A percentile compares a stretch with the other conserved stretches of the same genome.
These are phyloP conservation scores for Hypoxylon sp. DNA, from an alignment of 2,329 filamentous ascomycete genomes.

Conservation along the genomic window DNA sequence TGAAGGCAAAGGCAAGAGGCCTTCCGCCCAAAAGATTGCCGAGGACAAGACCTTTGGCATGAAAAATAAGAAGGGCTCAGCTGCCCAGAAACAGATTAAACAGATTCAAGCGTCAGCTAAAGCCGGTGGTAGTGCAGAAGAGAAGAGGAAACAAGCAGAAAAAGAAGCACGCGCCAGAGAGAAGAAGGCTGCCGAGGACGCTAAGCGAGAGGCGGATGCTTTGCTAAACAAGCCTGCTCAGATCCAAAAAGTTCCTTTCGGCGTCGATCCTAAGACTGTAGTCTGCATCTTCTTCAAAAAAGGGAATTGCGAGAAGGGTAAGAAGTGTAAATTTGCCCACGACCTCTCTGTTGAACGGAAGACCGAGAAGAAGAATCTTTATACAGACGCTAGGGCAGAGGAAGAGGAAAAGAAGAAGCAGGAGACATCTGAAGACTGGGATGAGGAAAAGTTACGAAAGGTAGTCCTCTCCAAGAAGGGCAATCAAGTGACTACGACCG, in stretches of 20 bases:
- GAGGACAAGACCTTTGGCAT: slow-evolving; percentile 99
- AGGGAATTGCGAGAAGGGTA: slow-evolving; percentile 96
- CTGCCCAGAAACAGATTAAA: slow-evolving; percentile 90
- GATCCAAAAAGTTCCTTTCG: slow-evolving; percentile 97
- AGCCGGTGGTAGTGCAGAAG: slow-evolving; percentile 83
- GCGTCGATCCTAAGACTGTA: slow-evolving; percentile 97
- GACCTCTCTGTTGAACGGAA: slow-evolving; percentile 91
- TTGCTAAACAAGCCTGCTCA: slow-evolving; percentile 93
- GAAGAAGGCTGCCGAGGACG: slow-evolving; percentile 90
- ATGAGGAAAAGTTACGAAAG: slow-evolving; percentile 92
- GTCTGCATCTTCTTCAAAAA: slow-evolving; percentile 98
- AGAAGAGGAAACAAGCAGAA: slow-evolving; percentile 83
- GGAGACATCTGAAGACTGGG: slow-evolving; percentile 97
- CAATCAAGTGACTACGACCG: slow-evolving; percentile 93
- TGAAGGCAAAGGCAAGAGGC: slow-evolving; percentile 68
- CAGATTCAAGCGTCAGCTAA: slow-evolving; percentile 82
- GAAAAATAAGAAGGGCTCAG: slow-evolving; percentile 99
- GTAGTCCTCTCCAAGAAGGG: slow-evolving; percentile 97
- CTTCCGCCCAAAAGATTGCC: slow-evolving; percentile 72
- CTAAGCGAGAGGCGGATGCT: slow-evolving; percentile 82
- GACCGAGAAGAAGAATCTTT: slow-evolving; percentile 91
- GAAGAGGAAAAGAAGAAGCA: slow-evolving; percentile 85
- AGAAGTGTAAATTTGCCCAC: slow-evolving; percentile 98
- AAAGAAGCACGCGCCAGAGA: slow-evolving; percentile 81
- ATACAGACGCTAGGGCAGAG: slow-evolving; percentile 83